Base-by-base conservation (phyloP, 2,329 filamentous ascomycete genomes). In the Colletotrichum kahawae region DNA sequence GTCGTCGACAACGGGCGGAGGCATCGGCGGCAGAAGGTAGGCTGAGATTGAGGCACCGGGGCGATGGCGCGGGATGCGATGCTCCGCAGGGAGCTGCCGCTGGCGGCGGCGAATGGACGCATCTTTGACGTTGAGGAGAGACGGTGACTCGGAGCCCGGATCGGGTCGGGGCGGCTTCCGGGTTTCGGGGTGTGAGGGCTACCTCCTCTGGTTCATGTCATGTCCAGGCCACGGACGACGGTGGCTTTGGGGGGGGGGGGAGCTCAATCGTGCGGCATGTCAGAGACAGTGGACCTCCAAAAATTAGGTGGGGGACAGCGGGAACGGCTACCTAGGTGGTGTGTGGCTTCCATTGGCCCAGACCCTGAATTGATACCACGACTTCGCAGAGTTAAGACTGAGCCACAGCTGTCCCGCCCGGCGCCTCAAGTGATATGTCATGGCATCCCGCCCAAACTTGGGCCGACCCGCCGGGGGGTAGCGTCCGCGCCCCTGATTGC, bases 1-100 rank as follows among this genome's bases (percentile, higher is more conserved):
- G 86, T 88, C 18, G 86, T 86, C 70, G 83, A 83, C 75, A 93
- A 88, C 43, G 83, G 80, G 69, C 90, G 89, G 72, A 85, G 81
- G 77, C 88, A 90, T 83, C 83, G 84, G 51, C 83, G 84, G 78
- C 89, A 92, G 77, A 88, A 73, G 72, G 70, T 33, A 29, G 57
- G 64, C 60, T 67, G 67, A 66, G 67, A 33, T 48, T 63, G 67
- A 8, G 70, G 43, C 8, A 21, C 18, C 43, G 21, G 62, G 43
- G 27, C 57, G 63, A 18, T 10, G 34, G 48, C 14, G 67, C 71
- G 63, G 18, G 54, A 71, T 29, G 71, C 43, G 57, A 75, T 63
- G 56, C 27, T 64, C 63, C 69, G 43, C 5, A 72, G 24, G 43
- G 59, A 67, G 57, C 34, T 43, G 43, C 43, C 21, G n/a, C n/a